Base-by-base conservation (phyloP, 352 stramenopile species). In the Phytophthora colocasiae region DNA sequence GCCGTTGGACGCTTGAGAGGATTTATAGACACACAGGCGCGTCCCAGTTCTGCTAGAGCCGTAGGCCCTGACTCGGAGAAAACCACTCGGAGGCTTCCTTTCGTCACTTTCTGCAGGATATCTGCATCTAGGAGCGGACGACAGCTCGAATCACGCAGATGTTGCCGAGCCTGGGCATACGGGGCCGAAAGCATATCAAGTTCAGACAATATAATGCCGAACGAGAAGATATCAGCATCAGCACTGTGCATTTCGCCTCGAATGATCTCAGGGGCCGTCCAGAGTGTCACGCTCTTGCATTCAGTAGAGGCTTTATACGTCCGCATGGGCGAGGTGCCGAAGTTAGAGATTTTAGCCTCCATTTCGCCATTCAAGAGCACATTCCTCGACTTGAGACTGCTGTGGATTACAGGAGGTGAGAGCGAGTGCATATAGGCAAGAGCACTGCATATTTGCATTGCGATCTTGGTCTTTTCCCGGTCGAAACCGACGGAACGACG, bases 181-280 rank as follows among this genome's bases (percentile, higher is more conserved):
- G 75, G 77, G 29, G 69, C 61, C 9, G 61, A 59, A 10, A 76
- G 81, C 34, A 76, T 75, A 27, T 86, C 78, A 46, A 86, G 17
- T 62, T 93, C 85, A 57, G 83, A 93, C 45, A 93, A 61, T 22
- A 93, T 87, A 55, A 93, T 88, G 34, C 81, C 91, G 46, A 92
- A 92, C 60, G 81, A 91, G 66, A 91, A 93, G 19, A 93, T 85
- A 48, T 93, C 85, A 53, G 83, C 88, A 7, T 84, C 68, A n/a
- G 71, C 85, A 62, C 69, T 80, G 49, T 93, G 87, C 64, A 87
- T 90, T 46, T 92, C 84, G 3, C 86, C 84, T 10, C 79, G 75
- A 24, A 94, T 73, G 54, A 93, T 80, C 56, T 94, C 86, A 1
- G 84, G 86, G 4, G 84, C 86, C 49, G 91, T 85, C 86, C 86